phyloP scores from a whole-genome alignment of 305 asterid genomes.

The Solanum hybrid region DNA sequence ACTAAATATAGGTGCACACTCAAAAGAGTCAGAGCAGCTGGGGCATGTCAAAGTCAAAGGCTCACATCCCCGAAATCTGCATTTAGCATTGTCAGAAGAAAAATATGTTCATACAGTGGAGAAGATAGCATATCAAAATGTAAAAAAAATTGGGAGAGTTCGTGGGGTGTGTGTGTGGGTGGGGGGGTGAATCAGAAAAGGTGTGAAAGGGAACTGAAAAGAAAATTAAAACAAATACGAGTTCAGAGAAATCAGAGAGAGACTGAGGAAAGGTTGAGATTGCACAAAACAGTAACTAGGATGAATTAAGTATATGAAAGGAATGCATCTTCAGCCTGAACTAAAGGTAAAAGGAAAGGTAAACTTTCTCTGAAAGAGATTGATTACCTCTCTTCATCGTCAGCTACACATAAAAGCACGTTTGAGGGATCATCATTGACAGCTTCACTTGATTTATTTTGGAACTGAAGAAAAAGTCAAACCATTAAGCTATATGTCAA shows the following conservation, averaged over 20 bases:
- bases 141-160: not conserved
- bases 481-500: not conserved
- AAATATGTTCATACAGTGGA: not conserved
- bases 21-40: constrained; percentile 58
- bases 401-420: constrained; percentile 40
- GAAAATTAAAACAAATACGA: not conserved
- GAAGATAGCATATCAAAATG: not conserved
- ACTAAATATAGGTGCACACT: constrained; percentile 60
- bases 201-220: not conserved
- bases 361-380: constrained; percentile 4
- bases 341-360: not conserved
- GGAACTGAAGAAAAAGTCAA: constrained; percentile 49
- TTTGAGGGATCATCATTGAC: constrained; percentile 55
- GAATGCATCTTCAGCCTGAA: not conserved
- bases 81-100: constrained; percentile 5
- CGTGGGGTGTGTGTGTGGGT: no score
- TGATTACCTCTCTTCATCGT: constrained; percentile 80
- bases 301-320: not conserved
- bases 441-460: constrained; percentile 60
- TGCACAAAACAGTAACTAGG: not conserved
- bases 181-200: not conserved
- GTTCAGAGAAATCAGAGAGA: not conserved
- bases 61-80: constrained; percentile 84
- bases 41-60: constrained; percentile 83
- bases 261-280: not conserved